Base-by-base conservation (phyloP, 2,329 filamentous ascomycete genomes). In the Bipolaris zeicola region DNA sequence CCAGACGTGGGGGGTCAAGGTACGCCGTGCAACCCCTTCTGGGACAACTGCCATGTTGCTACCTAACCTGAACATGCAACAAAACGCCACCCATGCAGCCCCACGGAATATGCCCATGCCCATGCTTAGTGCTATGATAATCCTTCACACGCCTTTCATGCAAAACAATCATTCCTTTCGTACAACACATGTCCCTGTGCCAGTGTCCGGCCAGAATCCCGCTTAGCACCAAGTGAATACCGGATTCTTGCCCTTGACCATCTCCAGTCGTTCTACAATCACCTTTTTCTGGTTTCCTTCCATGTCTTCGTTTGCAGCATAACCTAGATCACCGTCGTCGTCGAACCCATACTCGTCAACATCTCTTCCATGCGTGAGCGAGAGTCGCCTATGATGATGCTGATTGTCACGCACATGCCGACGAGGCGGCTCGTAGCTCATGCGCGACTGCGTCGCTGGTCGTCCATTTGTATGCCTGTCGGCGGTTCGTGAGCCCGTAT, bases 161-260 rank as follows among this genome's bases (percentile, higher is more conserved):
- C 44, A 49, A 53, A 50, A 44, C 18, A 22, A 2, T 16, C 45
- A 22, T 50, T 22, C 38, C 24, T 36, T 37, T 26, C 33, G 39
- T 38, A 42, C 20, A 38, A 48, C 22, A 37, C 33, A 38, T 38
- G 22, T 22, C 57, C 49, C 41, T 26, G 6, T 11, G n/a, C 3
- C 13, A 22, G 33, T 22, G 5, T 7, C 8, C 36, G n/a, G 42
- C 24, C 31, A 18, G 37, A 18, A 6, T 13, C 24, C 24, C 41
- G 24, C 31, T 76, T 65, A 98, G 81, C 95, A 99, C 91, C 95
- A 99, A 42, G 91, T 96, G 77, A 99, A 99, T 31, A 99, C 92
- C 1, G 95, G 95, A 73, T 96, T 96, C 74, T 89, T 90, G 72
- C 88, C 91, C 83, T 98, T 98, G 60, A 99, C 95, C 58, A 94